A percentile compares a stretch with the other conserved stretches of the same genome.
phyloP scores from a whole-genome alignment of 139 green algal species.

The Trebouxia sp. region DNA sequence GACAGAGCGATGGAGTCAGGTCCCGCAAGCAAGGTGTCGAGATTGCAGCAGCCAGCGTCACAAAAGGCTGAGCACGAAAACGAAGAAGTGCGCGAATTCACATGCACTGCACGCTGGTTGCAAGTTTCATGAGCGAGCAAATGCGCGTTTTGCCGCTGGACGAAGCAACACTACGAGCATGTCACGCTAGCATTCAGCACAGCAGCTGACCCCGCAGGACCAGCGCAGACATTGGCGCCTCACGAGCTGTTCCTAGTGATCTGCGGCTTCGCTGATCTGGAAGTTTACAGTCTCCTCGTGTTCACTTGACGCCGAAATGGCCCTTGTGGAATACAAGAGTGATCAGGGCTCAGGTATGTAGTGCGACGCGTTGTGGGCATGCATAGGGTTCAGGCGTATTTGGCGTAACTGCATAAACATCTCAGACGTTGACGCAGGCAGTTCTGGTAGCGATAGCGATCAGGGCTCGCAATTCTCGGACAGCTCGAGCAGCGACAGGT shows the following conservation, averaged over 20 bases:
- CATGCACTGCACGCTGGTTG: no score
- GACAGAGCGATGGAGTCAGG: not conserved
- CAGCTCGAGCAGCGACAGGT: constrained; percentile 32
- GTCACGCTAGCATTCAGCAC: no score
- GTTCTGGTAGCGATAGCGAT: not conserved
- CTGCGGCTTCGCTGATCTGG: not conserved
- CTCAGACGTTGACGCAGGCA: no score
- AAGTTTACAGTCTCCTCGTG: not conserved
- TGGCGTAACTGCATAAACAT: no score
- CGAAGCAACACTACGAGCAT: not conserved
- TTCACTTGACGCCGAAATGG: not conserved
- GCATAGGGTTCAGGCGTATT: no score
- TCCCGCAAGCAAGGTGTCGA: not conserved
- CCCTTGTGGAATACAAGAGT: constrained; percentile 12
- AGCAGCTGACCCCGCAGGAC: no score
- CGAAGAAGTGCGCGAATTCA: no score
- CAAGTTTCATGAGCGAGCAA: no score
- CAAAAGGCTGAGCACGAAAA: constrained; percentile 1
- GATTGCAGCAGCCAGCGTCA: constrained; percentile 1
- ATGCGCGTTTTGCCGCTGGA: not conserved
- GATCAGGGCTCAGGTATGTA: not conserved
- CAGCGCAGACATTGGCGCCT: no score
- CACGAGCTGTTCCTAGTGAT: not conserved
- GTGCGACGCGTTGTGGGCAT: no score
- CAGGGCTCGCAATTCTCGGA: constrained; percentile 26